A percentile compares a stretch with the other conserved stretches of the same genome.
Conservation (phyloP, 2,329 filamentous ascomycete genomes). For the Diaporthe helianthi region DNA sequence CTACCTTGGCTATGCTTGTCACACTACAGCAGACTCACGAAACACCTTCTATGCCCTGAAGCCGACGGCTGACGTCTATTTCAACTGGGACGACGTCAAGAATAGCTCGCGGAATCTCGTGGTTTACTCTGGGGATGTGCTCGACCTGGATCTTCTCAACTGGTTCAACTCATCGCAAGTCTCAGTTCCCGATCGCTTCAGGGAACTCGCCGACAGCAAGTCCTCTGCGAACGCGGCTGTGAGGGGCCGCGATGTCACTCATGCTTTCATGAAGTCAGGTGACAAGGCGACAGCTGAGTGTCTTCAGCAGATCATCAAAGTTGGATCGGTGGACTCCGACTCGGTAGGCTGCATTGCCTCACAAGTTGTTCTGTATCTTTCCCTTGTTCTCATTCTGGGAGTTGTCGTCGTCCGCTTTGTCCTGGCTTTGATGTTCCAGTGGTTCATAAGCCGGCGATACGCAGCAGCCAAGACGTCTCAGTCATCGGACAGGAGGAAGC, state of each 20-base stretch:
- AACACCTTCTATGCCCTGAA: constrained; percentile 77
- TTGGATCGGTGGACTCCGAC: constrained; percentile 93
- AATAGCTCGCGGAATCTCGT: constrained; percentile 90
- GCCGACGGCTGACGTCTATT: constrained; percentile 87
- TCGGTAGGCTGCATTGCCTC: constrained; percentile 97
- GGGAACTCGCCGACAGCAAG: constrained; percentile 75
- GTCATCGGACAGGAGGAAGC: constrained; percentile 79
- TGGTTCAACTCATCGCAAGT: constrained; percentile 92
- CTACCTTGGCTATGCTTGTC: constrained; percentile 88
- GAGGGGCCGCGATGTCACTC: constrained; percentile 86
- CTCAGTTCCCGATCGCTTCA: constrained; percentile 76
- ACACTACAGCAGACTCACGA: constrained; percentile 75
- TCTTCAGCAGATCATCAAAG: constrained; percentile 92
- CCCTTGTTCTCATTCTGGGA: constrained; percentile 87
- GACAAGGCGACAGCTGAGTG: constrained; percentile 88
- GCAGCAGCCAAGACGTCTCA: constrained; percentile 86
- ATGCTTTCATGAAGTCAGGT: constrained; percentile 77
- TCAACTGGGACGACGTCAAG: constrained; percentile 91
- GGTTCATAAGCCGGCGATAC: constrained; percentile 90
- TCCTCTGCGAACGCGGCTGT: constrained; percentile 67
- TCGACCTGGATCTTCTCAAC: constrained; percentile 85
- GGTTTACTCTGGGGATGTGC: constrained; percentile 91
- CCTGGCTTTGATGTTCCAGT: constrained; percentile 92
- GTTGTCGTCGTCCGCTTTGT: constrained; percentile 87
- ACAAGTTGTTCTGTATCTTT: constrained; percentile 94